Percentiles rank a stretch among this genome's conserved stretches.
These are phyloP conservation scores for Gossypium ekmanianum DNA, from an alignment of 345 rosid genomes.

Conservation along the genomic window DNA sequence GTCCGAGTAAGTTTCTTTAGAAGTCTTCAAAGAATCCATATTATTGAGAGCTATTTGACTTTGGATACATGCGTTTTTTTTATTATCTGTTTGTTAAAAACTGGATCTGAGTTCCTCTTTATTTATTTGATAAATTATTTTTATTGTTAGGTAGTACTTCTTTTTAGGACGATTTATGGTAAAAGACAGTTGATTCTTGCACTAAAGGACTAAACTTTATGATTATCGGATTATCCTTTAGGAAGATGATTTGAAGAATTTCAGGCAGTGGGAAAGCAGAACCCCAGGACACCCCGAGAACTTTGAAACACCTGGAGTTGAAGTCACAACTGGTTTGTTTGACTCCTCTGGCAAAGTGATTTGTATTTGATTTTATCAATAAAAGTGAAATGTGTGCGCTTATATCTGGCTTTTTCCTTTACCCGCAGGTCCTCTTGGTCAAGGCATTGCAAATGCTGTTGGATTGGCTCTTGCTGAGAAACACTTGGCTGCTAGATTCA, in stretches of 20 bases:
- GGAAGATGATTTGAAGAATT: slow-evolving; percentile 89
- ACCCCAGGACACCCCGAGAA: slow-evolving; percentile 99
- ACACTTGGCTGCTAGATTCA: slow-evolving; percentile 78
- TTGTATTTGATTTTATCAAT: neutral
- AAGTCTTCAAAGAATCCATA: neutral
- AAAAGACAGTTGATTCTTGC: neutral
- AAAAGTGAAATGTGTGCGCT: neutral
- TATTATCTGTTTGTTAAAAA: neutral
- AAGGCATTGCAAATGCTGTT: slow-evolving; percentile 84
- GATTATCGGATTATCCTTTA: slow-evolving; percentile 25
- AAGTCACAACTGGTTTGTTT: slow-evolving; percentile 95
- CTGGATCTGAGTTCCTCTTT: neutral
- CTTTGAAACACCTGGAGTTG: slow-evolving; percentile 98
- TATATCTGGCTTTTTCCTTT: neutral
- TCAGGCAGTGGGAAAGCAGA: slow-evolving; percentile 92
- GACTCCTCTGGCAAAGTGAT: neutral
- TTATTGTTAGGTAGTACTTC: neutral
- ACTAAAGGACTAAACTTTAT: neutral
- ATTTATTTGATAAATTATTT: neutral
- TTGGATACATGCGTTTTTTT: neutral
- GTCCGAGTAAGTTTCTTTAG: slow-evolving; percentile 42
- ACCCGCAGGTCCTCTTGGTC: slow-evolving; percentile 79
- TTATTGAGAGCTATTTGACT: neutral
- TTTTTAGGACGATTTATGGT: neutral
- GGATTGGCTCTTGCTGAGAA: slow-evolving; percentile 83